Evolutionary conservation across 495 filamentous ascomycete genomes (phyloP), one percentile per base, ranked within the genome.

Genomic region (Stereocaulon alpinum): DNA sequence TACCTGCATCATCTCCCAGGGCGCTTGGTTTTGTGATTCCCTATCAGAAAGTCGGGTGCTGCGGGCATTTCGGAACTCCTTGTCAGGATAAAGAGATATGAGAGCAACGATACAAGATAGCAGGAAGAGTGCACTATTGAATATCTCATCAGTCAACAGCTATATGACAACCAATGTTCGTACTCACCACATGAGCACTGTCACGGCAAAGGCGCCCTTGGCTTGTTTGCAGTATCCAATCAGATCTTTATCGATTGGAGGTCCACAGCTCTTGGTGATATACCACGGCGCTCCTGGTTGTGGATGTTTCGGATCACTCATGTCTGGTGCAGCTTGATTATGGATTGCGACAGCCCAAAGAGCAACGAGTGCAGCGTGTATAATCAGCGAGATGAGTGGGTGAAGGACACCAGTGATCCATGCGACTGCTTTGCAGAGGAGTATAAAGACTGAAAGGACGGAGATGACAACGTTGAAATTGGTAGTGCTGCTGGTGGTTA

Each of bases 391-490:
- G 45, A 91, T 18, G 37, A 91, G 71, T 4, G 91, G 91, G 51
- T 77, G 83, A 72, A 85, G 89, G 64, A 87, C 72, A 64, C 84
- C 80, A 72, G 91, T 80, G 61, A 88, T 75, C 72, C 82, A 86
- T 55, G 85, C 74, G 34, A 87, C 82, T 11, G 70, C 55, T 60
- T 85, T 83, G 42, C 76, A 70, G 14, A 89, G 74, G 24, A 86
- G 63, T 12, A 84, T 51, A 27, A 76, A 72, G 27, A 77, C 66
- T 27, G 72, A 83, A 61, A 95, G 71, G 61, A 95, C 84, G 51
- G 87, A 81, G 66, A 95, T 83, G 57, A 89, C 85, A 60, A 95
- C 81, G 69, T 94, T 92, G 73, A 75, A 95, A 54, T 86, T 75
- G 53, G 87, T 91, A 43, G 89, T 71, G 66, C 90, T 96, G 71